phyloP scores from a whole-genome alignment of 495 filamentous ascomycete species.

The Geopyxis carbonaria region DNA sequence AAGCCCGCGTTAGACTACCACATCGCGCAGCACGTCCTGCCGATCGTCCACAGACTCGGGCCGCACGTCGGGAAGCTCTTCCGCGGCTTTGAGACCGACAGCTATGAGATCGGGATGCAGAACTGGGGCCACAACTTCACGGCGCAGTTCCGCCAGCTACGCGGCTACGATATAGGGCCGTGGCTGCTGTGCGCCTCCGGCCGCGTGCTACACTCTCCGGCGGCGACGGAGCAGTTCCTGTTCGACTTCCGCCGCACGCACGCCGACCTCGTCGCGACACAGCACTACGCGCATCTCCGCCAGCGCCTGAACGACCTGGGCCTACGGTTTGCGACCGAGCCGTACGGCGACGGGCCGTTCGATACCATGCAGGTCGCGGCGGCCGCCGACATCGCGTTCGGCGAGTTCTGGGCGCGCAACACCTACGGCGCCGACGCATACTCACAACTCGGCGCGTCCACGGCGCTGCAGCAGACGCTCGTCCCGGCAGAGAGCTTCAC shows the following conservation, averaged over 20 bases:
- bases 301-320: constrained; percentile 7
- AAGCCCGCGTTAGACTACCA: constrained; percentile 5
- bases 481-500: constrained; percentile 7
- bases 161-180: constrained; percentile 4
- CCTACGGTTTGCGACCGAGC: constrained; percentile 4
- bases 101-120: constrained; percentile 7
- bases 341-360: constrained; percentile 7
- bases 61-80: constrained; percentile 4
- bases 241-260: constrained; percentile 7
- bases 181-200: constrained; percentile 4
- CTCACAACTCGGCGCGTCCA: constrained; percentile 6
- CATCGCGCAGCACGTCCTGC: constrained; percentile 4
- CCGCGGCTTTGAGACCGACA: constrained; percentile 7
- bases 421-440: constrained; percentile 7
- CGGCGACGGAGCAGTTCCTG: constrained; percentile 6
- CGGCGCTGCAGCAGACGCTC: constrained; percentile 5
- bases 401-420: constrained; percentile 8
- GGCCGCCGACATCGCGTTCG: constrained; percentile 4
- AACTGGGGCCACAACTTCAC: constrained; percentile 4
- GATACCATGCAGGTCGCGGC: constrained; percentile 7
- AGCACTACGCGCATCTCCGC: constrained; percentile 7
- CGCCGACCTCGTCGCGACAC: constrained; percentile 5
- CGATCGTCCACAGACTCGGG: constrained; percentile 1
- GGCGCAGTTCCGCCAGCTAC: constrained; percentile 1
- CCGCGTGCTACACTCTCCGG: constrained; percentile 1